Evolutionary conservation across 2,329 filamentous ascomycete genomes (phyloP).

Genomic region (Gyromitra esculenta): DNA sequence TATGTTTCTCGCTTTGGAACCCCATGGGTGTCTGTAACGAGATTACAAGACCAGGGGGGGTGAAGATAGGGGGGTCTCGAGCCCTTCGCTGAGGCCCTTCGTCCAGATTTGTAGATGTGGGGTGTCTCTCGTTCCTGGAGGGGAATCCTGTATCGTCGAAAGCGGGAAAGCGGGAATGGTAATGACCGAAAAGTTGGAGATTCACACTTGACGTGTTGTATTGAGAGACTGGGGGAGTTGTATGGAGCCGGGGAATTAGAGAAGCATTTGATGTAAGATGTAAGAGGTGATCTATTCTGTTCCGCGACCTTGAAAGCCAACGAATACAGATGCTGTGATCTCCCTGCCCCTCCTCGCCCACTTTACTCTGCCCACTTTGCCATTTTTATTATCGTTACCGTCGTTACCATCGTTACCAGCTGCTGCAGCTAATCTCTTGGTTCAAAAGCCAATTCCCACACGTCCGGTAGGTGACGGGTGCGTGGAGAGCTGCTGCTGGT

Average conservation of each 20-base stretch:
- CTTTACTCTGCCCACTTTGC: not conserved
- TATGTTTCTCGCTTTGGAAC: not conserved
- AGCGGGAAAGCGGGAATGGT: not conserved
- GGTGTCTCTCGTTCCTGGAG: constrained; percentile 24
- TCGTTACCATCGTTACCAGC: not conserved
- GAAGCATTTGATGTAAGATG: not conserved
- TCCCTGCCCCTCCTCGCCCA: not conserved
- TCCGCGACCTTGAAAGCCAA: constrained; percentile 21
- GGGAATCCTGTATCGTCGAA: not conserved
- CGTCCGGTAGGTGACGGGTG: not conserved
- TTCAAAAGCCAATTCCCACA: constrained; percentile 11
- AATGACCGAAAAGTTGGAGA: not conserved
- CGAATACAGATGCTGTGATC: constrained; percentile 26
- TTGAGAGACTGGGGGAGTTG: not conserved
- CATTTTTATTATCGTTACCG: not conserved
- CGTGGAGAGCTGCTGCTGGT: not conserved
- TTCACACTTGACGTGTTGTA: not conserved
- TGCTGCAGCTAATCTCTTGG: not conserved
- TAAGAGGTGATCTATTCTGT: not conserved
- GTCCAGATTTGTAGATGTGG: not conserved
- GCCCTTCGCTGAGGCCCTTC: not conserved
- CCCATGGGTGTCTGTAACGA: constrained; percentile 1
- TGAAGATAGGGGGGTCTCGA: constrained; percentile 13
- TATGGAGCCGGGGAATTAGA: not conserved
- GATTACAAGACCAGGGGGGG: not conserved